A percentile compares a stretch with the other conserved stretches of the same genome.
These are phyloP conservation scores for Diaporthe citri DNA, from an alignment of 2,329 filamentous ascomycete genomes.

Conservation along the genomic window DNA sequence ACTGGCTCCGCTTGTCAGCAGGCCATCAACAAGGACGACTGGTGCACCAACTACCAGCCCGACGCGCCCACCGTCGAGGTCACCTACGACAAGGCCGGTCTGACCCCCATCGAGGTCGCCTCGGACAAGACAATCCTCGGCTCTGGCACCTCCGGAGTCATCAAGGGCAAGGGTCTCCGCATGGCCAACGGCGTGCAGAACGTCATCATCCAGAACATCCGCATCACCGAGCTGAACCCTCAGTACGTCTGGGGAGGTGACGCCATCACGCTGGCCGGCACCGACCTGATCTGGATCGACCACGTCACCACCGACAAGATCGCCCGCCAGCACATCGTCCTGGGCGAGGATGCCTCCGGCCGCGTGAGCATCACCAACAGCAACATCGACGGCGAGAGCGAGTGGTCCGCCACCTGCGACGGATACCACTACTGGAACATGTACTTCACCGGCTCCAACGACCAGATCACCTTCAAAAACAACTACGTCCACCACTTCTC, in stretches of 20 bases:
- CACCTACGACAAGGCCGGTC: slow-evolving; percentile 64
- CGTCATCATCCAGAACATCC: slow-evolving; percentile 72
- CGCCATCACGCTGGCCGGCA: slow-evolving; percentile 64
- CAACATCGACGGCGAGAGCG: slow-evolving; percentile 67
- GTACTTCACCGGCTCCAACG: slow-evolving; percentile 67
- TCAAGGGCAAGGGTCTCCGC: slow-evolving; percentile 69
- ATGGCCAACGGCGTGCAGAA: slow-evolving; percentile 62
- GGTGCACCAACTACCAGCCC: slow-evolving; percentile 71
- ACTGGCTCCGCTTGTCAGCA: slow-evolving; percentile 67
- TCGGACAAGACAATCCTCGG: slow-evolving; percentile 71
- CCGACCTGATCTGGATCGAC: slow-evolving; percentile 64
- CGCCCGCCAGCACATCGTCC: slow-evolving; percentile 71
- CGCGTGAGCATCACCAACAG: slow-evolving; percentile 71
- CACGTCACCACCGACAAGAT: slow-evolving; percentile 69
- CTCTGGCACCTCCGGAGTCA: slow-evolving; percentile 63
- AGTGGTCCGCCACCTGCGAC: slow-evolving; percentile 70
- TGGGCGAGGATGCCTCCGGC: slow-evolving; percentile 64
- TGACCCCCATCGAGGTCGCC: slow-evolving; percentile 63
- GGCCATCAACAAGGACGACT: slow-evolving; percentile 70
- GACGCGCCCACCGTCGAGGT: slow-evolving; percentile 58
- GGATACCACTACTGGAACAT: slow-evolving; percentile 71
- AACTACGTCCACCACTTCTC: slow-evolving; percentile 72
- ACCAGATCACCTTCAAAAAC: slow-evolving; percentile 68
- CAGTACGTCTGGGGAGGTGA: slow-evolving; percentile 71
- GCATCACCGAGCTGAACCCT: slow-evolving; percentile 67